These are phyloP conservation scores for Nevesoporus exiguus DNA, from an alignment of 768 basidiomycete genomes.

Conservation along the genomic window DNA sequence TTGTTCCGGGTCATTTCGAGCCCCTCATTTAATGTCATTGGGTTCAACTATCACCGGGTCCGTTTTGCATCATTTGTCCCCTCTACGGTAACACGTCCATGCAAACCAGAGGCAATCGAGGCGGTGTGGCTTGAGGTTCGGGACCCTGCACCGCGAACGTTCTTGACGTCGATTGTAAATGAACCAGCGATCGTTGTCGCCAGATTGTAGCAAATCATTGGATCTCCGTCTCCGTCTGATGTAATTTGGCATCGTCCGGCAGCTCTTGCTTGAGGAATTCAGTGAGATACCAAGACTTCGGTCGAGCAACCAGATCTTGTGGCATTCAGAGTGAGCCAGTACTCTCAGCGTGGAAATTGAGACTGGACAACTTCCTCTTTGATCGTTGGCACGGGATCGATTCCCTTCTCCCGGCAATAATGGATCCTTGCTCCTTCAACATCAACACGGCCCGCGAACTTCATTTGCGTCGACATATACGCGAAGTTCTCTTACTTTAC, in stretches of 20 bases:
- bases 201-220: neutral
- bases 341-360: slow-evolving; percentile 1
- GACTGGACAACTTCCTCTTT: neutral
- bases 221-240: neutral
- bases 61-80: slow-evolving; percentile 1
- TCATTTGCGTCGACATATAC: slow-evolving; percentile 44
- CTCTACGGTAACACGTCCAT: slow-evolving; percentile 3
- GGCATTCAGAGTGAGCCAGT: neutral
- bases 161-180: neutral
- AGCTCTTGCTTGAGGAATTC: neutral
- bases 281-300: neutral
- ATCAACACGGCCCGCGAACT: slow-evolving; percentile 19
- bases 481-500: slow-evolving; percentile 52
- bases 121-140: slow-evolving; percentile 11
- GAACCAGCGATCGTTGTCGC: neutral
- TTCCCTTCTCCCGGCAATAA: neutral
- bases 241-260: neutral
- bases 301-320: neutral
- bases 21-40: slow-evolving; percentile 1
- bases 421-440: slow-evolving; percentile 19
- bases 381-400: neutral
- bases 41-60: neutral
- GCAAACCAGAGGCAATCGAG: neutral
- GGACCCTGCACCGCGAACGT: neutral
- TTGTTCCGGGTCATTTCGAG: neutral